Conservation (phyloP, 768 basidiomycete genomes). For the Xerocomus brunneocitrinus region DNA sequence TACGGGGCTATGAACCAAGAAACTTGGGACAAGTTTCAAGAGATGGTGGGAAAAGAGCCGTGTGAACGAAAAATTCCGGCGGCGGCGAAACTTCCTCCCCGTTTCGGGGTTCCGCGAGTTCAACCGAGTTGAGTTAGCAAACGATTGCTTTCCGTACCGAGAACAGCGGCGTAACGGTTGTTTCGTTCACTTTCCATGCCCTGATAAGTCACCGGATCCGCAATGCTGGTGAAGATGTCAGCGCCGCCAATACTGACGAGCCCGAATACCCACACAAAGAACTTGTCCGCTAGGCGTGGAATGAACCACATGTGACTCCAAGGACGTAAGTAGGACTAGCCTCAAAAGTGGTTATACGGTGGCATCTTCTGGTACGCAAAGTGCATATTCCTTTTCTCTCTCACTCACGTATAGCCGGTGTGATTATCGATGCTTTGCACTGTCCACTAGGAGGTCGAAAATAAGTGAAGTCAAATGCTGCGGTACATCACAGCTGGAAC, state of each 20-base stretch:
- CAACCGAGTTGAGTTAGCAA: not conserved
- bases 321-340: not conserved
- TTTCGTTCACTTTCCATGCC: not conserved
- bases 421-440: not conserved
- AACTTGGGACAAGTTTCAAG: no score
- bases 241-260: not conserved
- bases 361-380: not conserved
- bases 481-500: no score
- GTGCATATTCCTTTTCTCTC: not conserved
- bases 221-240: not conserved
- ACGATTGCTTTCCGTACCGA: not conserved
- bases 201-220: not conserved
- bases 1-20: no score
- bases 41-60: no score
- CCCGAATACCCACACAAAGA: not conserved
- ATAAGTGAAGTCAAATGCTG: not conserved
- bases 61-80: no score
- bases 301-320: constrained; percentile 2
- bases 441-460: not conserved
- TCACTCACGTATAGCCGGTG: constrained; percentile 1
- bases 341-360: not conserved
- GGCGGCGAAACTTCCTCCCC: not conserved
- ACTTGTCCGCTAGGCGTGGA: not conserved
- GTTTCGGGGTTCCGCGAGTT: not conserved
- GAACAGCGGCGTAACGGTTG: not conserved